phyloP scores from a whole-genome alignment of 768 basidiomycete species.

The Boletus rubroflammeus region DNA sequence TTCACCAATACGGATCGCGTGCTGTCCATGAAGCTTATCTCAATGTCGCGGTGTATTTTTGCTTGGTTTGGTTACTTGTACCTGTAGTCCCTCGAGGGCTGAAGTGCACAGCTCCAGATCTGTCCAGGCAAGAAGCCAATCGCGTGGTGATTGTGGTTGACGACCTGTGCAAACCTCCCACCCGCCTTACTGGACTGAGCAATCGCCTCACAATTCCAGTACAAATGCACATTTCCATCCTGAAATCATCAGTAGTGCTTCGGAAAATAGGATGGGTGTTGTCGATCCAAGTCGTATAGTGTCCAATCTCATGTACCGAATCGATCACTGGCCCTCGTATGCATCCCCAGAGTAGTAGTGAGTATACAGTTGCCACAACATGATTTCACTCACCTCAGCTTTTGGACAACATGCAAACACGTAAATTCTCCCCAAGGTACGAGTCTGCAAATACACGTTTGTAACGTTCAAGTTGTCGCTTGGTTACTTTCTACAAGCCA shows the following conservation, averaged over 20 bases:
- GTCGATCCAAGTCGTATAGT: neutral
- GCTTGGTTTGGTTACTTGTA: too few species aligned
- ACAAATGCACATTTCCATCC: neutral
- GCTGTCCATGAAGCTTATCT: too few species aligned
- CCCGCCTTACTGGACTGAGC: neutral
- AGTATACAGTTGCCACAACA: neutral
- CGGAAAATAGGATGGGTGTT: neutral
- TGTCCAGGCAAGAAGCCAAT: neutral
- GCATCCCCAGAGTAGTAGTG: neutral
- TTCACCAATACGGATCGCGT: neutral
- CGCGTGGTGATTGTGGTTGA: neutral
- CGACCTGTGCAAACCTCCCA: neutral
- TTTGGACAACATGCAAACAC: neutral
- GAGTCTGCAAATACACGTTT: neutral
- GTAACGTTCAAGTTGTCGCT: neutral
- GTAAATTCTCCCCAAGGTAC: neutral
- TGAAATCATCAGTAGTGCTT: neutral
- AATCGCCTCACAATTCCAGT: neutral
- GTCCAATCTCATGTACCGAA: neutral
- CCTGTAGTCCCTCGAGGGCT: neutral
- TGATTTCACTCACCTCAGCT: neutral
- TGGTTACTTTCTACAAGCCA: neutral
- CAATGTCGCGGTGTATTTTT: neutral
- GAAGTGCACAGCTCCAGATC: neutral
- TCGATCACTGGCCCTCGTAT: neutral